Evolutionary conservation across 2,329 filamentous ascomycete species (phyloP).

Genomic region (Penicillium frequentans): DNA sequence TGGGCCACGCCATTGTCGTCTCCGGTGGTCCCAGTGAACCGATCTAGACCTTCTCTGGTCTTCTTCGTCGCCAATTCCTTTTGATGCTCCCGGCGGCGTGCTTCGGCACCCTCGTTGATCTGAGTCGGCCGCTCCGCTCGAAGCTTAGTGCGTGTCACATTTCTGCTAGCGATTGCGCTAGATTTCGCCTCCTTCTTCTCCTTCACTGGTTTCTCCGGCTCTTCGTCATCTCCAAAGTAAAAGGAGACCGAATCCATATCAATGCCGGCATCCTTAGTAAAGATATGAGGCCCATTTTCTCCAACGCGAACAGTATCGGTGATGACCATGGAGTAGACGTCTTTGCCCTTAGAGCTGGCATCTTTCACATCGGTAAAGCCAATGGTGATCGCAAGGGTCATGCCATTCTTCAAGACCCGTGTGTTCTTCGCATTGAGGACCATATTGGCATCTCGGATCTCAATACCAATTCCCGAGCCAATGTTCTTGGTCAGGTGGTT

Average conservation of each 20-base stretch:
- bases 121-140: slow-evolving; percentile 88
- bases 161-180: slow-evolving; percentile 86
- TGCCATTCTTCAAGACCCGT: slow-evolving; percentile 84
- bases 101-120: slow-evolving; percentile 85
- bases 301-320: slow-evolving; percentile 92
- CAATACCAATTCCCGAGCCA: slow-evolving; percentile 88
- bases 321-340: slow-evolving; percentile 83
- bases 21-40: slow-evolving; percentile 81
- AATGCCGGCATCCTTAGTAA: slow-evolving; percentile 88
- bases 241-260: slow-evolving; percentile 95
- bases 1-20: slow-evolving; percentile 86
- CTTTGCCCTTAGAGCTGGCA: slow-evolving; percentile 79
- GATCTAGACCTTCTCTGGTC: slow-evolving; percentile 79
- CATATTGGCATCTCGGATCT: slow-evolving; percentile 80
- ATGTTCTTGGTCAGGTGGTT: slow-evolving; percentile 93
- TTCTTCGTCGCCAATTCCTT: slow-evolving; percentile 86
- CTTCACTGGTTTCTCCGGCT: slow-evolving; percentile 76
- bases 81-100: slow-evolving; percentile 84
- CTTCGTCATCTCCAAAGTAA: slow-evolving; percentile 95
- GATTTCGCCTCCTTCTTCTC: slow-evolving; percentile 78
- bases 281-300: slow-evolving; percentile 66
- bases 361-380: slow-evolving; percentile 90
- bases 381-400: slow-evolving; percentile 90
- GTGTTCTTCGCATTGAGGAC: slow-evolving; percentile 84
- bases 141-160: slow-evolving; percentile 90